Conservation (phyloP, 768 basidiomycete genomes). For the Aureoboletus auriporus region DNA sequence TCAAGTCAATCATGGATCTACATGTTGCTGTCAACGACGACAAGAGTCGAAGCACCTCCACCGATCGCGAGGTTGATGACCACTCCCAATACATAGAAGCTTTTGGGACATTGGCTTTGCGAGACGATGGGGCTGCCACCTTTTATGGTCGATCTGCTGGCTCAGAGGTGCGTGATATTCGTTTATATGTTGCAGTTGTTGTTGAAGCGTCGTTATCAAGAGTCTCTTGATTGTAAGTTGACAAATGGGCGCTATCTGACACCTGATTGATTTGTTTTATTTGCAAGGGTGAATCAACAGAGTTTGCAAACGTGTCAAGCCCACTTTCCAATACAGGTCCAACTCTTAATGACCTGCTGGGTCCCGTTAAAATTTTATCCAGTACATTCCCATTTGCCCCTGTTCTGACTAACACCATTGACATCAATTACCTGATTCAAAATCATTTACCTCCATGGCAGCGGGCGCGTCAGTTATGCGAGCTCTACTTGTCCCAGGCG, state of each 20-base stretch:
- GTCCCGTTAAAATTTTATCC: slow-evolving; percentile 26
- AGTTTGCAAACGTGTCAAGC: neutral
- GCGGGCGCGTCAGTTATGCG: slow-evolving; percentile 54
- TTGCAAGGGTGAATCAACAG: slow-evolving; percentile 22
- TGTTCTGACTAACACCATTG: slow-evolving; percentile 30
- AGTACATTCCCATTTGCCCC: slow-evolving; percentile 49
- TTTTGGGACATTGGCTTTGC: slow-evolving; percentile 66
- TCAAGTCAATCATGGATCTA: slow-evolving; percentile 68
- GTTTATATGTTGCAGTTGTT: slow-evolving; percentile 20
- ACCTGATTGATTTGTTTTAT: neutral
- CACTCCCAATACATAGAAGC: slow-evolving; percentile 58
- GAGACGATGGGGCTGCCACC: slow-evolving; percentile 65
- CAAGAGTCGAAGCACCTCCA: slow-evolving; percentile 25
- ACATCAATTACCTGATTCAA: slow-evolving; percentile 44
- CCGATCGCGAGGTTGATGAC: slow-evolving; percentile 27
- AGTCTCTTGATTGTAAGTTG: slow-evolving; percentile 53
- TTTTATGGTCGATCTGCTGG: slow-evolving; percentile 74
- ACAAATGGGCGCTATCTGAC: neutral
- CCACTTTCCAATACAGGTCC: neutral
- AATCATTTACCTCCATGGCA: slow-evolving; percentile 55
- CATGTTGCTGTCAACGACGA: slow-evolving; percentile 52
- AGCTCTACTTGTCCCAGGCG: slow-evolving; percentile 73
- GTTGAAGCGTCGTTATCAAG: slow-evolving; percentile 26
- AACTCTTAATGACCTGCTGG: slow-evolving; percentile 19
- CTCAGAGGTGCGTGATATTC: slow-evolving; percentile 51